Conservation (phyloP, 768 basidiomycete species). For the Boletus pseudopeckii region DNA sequence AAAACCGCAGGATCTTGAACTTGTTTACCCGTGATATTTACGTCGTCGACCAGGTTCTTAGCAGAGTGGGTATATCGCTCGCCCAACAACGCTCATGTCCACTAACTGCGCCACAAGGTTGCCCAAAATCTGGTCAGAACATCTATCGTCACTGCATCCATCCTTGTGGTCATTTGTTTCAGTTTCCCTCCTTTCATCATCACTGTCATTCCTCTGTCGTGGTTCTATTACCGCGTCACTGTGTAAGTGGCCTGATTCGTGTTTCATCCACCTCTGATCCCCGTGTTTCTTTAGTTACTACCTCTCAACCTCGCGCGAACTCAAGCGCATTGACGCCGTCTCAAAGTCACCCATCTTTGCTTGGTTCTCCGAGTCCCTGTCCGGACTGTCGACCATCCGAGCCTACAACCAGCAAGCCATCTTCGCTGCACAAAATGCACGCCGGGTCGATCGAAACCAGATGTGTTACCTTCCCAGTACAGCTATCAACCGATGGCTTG, state of each 20-base stretch:
- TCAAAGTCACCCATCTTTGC: slow-evolving; percentile 91
- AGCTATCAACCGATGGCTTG: slow-evolving; percentile 80
- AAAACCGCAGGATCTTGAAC: slow-evolving; percentile 65
- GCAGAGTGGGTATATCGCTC: slow-evolving; percentile 41
- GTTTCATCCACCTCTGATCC: background rate
- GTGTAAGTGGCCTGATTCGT: slow-evolving; percentile 42
- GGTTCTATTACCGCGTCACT: slow-evolving; percentile 81
- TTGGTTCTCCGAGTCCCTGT: slow-evolving; percentile 76
- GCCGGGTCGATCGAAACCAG: slow-evolving; percentile 81
- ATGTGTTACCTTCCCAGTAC: slow-evolving; percentile 73
- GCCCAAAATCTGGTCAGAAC: slow-evolving; percentile 73
- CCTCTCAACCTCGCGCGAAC: slow-evolving; percentile 78
- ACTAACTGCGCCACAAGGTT: slow-evolving; percentile 32
- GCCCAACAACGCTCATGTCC: background rate
- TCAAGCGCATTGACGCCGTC: slow-evolving; percentile 85
- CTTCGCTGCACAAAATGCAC: slow-evolving; percentile 67
- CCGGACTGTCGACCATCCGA: slow-evolving; percentile 79
- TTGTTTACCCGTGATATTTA: slow-evolving; percentile 88
- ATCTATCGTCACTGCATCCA: slow-evolving; percentile 52
- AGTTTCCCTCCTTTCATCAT: slow-evolving; percentile 84
- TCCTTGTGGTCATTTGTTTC: slow-evolving; percentile 67
- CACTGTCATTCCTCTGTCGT: slow-evolving; percentile 68
- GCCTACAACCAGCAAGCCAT: slow-evolving; percentile 69
- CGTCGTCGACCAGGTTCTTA: slow-evolving; percentile 81
- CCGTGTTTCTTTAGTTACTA: slow-evolving; percentile 59